Evolutionary conservation across 208 protist genomes (phyloP).

Genomic region (Porcisia deanei): DNA sequence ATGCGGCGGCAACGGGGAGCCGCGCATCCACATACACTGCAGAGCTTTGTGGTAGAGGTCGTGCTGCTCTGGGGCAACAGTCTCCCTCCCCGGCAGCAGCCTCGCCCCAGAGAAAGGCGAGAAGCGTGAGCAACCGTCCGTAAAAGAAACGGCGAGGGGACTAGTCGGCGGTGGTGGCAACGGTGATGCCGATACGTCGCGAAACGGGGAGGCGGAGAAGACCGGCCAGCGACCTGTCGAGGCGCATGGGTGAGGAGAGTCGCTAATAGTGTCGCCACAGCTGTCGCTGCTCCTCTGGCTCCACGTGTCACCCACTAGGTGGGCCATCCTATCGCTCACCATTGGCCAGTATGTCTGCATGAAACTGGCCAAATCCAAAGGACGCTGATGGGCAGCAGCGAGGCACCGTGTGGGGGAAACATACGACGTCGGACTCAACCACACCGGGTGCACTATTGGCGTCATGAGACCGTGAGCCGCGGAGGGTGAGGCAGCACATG

Average conservation of each 20-base stretch:
- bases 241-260: not conserved
- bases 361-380: constrained; percentile 25
- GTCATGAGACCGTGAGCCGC: constrained; percentile 6
- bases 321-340: constrained; percentile 30
- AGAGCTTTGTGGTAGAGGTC: constrained; percentile 23
- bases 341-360: constrained; percentile 35
- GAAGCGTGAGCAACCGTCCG: not conserved
- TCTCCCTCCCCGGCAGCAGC: not conserved
- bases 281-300: constrained; percentile 21
- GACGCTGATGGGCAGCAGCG: constrained; percentile 4
- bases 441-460: constrained; percentile 16
- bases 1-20: not conserved
- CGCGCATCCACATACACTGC: constrained; percentile 13
- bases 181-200: constrained; percentile 11
- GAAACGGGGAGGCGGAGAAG: constrained; percentile 25
- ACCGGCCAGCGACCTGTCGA: not conserved
- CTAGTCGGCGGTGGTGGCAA: not conserved
- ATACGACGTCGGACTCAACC: constrained; percentile 18
- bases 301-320: constrained; percentile 16
- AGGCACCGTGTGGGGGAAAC: not conserved
- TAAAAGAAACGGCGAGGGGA: not conserved
- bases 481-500: not conserved
- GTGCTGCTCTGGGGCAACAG: constrained; percentile 15
- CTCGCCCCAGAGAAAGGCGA: not conserved
- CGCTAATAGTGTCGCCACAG: not conserved